Conservation (phyloP, 768 basidiomycete species). For the Ramaria sp. region DNA sequence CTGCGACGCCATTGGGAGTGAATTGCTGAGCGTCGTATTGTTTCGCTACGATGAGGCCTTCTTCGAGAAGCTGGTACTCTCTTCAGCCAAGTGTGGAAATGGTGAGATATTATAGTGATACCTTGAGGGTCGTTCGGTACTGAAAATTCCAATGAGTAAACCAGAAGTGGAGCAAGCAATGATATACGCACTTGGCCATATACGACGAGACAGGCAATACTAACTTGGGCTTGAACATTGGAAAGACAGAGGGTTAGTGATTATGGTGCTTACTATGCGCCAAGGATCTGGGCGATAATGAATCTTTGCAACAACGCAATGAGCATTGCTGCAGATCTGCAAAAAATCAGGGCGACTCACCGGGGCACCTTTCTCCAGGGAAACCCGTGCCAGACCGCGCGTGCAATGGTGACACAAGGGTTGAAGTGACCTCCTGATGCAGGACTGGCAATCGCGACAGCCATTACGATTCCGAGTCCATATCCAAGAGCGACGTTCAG, state of each 20-base stretch:
- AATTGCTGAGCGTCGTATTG: conserved; percentile 24
- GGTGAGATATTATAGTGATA: neutral
- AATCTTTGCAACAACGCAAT: neutral
- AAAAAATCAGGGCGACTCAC: neutral
- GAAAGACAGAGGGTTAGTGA: neutral
- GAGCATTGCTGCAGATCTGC: neutral
- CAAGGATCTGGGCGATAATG: conserved; percentile 5
- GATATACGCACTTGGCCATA: conserved; percentile 4
- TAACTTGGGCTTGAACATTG: neutral
- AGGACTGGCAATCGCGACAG: conserved; percentile 36
- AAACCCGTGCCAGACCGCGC: conserved; percentile 18
- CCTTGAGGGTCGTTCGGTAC: conserved; percentile 7
- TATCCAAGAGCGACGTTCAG: conserved; percentile 50
- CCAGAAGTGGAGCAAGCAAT: neutral
- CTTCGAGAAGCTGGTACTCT: conserved; percentile 18
- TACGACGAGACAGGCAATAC: conserved; percentile 6
- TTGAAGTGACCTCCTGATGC: conserved; percentile 58
- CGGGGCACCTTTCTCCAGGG: conserved; percentile 16
- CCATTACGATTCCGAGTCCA: conserved; percentile 48
- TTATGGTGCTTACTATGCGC: conserved; percentile 2
- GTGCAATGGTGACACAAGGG: conserved; percentile 29
- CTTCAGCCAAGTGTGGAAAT: neutral
- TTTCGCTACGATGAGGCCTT: conserved; percentile 18
- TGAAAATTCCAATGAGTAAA: neutral
- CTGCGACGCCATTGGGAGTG: conserved; percentile 25